Base-by-base conservation (phyloP, 129 eudicot species). In the Centella asiatica region DNA sequence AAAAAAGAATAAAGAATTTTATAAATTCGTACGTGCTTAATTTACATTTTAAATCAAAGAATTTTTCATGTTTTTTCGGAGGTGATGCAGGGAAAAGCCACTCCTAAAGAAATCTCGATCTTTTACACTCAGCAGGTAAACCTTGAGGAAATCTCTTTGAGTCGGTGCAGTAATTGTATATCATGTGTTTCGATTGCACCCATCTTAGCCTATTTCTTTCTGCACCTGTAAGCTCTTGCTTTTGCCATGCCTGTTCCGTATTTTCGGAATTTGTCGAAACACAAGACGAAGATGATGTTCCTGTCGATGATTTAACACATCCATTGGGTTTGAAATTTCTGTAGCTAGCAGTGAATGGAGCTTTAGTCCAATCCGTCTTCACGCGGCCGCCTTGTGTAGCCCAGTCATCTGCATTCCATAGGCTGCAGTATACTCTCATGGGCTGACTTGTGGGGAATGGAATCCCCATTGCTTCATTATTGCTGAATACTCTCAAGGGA, bases 401-500 rank as follows among this genome's bases (percentile, higher is more conserved):
- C 73, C 65, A 69, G 57, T 60, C 68, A 50, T 70, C 75, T 1
- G 78, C 78, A 56, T 73, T 73, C 78, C 78, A 66, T 0, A 73
- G 28, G 64, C 78, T 73, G 29, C 57, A 33, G 29, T 73, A 66
- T 7, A 73, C 36, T 10, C 66, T 74, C 74, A 74, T 74, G 4
- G 68, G 53, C 51, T 68, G 65, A 12, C 25, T 62, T 12, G 22
- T 68, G 0, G 78, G 78, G 42, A 60, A 74, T 4, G 74, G 78
- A 4, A 68, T 53, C 14, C 78, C 78, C 2, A 42, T 15, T 1
- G 69, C n/a, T 25, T 61, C 74, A 23, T 44, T 24, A 29, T 74
- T 74, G 52, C 27, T 18, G 49, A 60, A 74, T 0, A 67, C 74
- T 62, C 78, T 74, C 2, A 74, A 61, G 1, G 78, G 78, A 23